Evolutionary conservation across 2,329 filamentous ascomycete genomes (phyloP).

Genomic region (Trichoderma simmonsii): DNA sequence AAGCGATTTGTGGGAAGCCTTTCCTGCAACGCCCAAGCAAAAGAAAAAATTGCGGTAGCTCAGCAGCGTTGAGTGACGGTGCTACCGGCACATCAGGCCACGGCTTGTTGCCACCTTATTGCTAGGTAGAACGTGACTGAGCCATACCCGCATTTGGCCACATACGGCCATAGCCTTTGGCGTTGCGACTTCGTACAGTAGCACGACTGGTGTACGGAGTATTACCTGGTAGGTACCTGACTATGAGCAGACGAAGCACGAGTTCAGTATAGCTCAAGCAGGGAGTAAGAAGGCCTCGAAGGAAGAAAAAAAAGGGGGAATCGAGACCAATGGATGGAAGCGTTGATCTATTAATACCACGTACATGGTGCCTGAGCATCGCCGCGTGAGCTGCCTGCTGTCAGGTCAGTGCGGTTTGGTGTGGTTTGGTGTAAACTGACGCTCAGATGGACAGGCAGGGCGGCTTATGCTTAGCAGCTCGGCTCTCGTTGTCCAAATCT

Average conservation of each 20-base stretch:
- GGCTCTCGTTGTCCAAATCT: slow-evolving; percentile 1
- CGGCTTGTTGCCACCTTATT: slow-evolving; percentile 14
- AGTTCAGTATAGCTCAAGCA: not conserved
- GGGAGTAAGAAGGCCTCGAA: not conserved
- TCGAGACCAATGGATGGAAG: not conserved
- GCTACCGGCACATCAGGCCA: slow-evolving; percentile 17
- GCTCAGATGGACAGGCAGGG: not conserved
- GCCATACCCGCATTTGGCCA: not conserved
- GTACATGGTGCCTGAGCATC: not conserved
- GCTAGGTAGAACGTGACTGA: not conserved
- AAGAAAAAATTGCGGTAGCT: not conserved
- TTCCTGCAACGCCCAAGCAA: not conserved
- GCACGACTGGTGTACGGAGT: not conserved
- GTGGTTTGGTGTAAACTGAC: not conserved
- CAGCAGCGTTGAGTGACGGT: slow-evolving; percentile 10
- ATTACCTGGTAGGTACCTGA: not conserved
- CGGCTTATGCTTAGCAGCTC: slow-evolving; percentile 9
- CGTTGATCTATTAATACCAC: slow-evolving; percentile 1
- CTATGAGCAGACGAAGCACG: not conserved
- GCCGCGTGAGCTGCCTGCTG: slow-evolving; percentile 1
- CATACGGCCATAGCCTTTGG: not conserved
- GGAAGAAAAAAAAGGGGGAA: not conserved
- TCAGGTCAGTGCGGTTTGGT: not conserved
- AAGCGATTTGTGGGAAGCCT: slow-evolving; percentile 2
- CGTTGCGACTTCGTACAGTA: not conserved